Conservation (phyloP, 768 basidiomycete species). For the Epithele typhae region DNA sequence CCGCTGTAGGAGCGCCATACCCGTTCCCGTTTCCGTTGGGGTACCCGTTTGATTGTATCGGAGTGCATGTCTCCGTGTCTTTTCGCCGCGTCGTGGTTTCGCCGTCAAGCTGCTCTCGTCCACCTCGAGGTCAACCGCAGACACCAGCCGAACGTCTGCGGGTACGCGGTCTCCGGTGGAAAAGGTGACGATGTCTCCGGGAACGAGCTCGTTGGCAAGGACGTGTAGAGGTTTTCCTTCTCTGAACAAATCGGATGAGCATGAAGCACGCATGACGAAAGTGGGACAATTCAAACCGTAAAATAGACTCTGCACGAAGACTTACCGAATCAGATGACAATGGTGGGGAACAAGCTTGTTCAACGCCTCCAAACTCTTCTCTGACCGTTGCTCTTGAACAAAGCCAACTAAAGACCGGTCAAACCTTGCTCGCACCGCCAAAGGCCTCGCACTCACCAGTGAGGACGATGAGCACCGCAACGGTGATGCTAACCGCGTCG, state of each 20-base stretch:
- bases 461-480: constrained; percentile 89
- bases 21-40: constrained; percentile 17
- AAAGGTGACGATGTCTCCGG: constrained; percentile 89
- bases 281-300: too few relatives aligned
- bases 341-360: constrained; percentile 98
- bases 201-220: constrained; percentile 96
- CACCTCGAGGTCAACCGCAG: constrained; percentile 84
- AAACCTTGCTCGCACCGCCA: neutral
- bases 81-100: constrained; percentile 84
- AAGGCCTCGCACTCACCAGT: constrained; percentile 57
- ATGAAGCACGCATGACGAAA: too few relatives aligned
- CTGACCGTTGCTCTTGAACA: constrained; percentile 91
- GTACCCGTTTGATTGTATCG: constrained; percentile 27
- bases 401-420: constrained; percentile 77
- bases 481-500: constrained; percentile 89
- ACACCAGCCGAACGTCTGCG: constrained; percentile 82
- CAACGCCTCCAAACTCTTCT: constrained; percentile 89
- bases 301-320: constrained; percentile 7
- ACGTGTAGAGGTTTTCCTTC: constrained; percentile 69
- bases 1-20: constrained; percentile 27
- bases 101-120: constrained; percentile 96
- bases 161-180: constrained; percentile 91
- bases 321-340: constrained; percentile 77
- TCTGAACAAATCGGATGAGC: constrained; percentile 23
- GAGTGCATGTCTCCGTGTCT: constrained; percentile 48